These are phyloP conservation scores for Penicillium vulpinum DNA, from an alignment of 2,329 filamentous ascomycete genomes.

Conservation along the genomic window DNA sequence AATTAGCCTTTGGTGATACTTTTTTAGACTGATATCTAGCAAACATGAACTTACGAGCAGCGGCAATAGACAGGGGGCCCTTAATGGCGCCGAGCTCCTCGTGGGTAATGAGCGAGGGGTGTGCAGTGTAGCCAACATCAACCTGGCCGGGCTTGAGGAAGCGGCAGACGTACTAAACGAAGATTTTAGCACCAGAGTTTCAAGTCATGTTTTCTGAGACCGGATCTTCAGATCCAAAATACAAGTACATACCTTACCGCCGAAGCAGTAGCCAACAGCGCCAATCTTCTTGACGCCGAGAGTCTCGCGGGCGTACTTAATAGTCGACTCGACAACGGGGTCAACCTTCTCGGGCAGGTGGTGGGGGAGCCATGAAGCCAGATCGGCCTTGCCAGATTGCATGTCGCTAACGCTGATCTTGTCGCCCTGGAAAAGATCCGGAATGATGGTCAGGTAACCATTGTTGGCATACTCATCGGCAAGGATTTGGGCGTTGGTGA, in stretches of 20 bases:
- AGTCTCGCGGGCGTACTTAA: conserved; percentile 59
- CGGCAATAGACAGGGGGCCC: conserved; percentile 69
- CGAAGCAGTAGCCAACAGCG: conserved; percentile 72
- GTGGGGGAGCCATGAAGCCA: conserved; percentile 52
- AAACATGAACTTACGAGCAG: conserved; percentile 41
- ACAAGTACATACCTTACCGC: conserved; percentile 60
- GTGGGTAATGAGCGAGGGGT: conserved; percentile 72
- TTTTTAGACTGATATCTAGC: neutral
- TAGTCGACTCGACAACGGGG: conserved; percentile 52
- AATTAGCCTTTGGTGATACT: conserved; percentile 3
- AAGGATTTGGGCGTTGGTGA: conserved; percentile 62
- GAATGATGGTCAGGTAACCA: conserved; percentile 68
- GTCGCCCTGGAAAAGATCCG: conserved; percentile 71
- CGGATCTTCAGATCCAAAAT: neutral
- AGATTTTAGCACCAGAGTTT: neutral
- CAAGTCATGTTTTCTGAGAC: neutral
- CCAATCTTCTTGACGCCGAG: conserved; percentile 61
- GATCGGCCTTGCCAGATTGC: conserved; percentile 49
- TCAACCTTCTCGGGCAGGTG: conserved; percentile 54
- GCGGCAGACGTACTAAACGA: conserved; percentile 63
- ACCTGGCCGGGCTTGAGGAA: conserved; percentile 64
- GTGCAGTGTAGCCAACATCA: conserved; percentile 70
- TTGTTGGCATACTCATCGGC: conserved; percentile 74
- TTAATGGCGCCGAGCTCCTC: conserved; percentile 66
- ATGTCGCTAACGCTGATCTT: conserved; percentile 55